Evolutionary conservation across 352 stramenopile genomes (phyloP).

Genomic region (Phytophthora constricta): DNA sequence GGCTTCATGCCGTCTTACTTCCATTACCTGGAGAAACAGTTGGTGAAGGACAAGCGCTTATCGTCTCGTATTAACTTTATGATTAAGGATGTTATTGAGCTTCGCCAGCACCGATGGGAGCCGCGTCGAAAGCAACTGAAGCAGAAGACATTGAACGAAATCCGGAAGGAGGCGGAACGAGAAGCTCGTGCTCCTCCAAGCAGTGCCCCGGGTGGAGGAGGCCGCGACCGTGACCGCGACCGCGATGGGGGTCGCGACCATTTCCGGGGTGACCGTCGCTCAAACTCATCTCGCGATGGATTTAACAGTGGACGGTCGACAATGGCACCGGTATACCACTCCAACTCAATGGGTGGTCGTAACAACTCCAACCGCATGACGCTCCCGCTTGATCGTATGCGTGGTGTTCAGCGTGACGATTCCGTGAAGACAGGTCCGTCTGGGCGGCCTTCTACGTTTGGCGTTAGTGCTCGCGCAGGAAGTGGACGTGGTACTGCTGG

Average conservation of each 20-base stretch:
- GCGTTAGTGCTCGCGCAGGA: conserved; percentile 27
- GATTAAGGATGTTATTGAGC: conserved; percentile 95
- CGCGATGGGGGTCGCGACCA: conserved; percentile 42
- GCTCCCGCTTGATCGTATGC: conserved; percentile 31
- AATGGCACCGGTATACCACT: conserved; percentile 66
- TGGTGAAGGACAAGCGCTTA: conserved; percentile 88
- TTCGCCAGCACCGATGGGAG: conserved; percentile 93
- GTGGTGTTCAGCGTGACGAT: conserved; percentile 63
- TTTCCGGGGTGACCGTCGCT: conserved; percentile 51
- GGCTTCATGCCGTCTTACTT: conserved; percentile 80
- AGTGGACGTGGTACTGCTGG: conserved; percentile 32
- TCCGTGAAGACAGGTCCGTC: conserved; percentile 67
- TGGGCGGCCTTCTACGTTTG: conserved; percentile 60
- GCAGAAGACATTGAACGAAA: conserved; percentile 95
- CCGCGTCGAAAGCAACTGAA: conserved; percentile 94
- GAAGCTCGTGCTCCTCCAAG: conserved; percentile 67
- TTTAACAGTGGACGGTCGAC: conserved; percentile 51
- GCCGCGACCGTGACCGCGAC: conserved; percentile 38
- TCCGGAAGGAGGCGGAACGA: conserved; percentile 94
- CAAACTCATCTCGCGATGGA: conserved; percentile 71
- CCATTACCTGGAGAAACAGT: conserved; percentile 73
- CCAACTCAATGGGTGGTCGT: conserved; percentile 58
- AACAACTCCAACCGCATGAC: conserved; percentile 52
- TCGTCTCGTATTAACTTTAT: conserved; percentile 94
- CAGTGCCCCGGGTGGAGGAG: conserved; percentile 53